Evolutionary conservation across 805 yeast genomes (phyloP), one percentile per base, ranked within the genome.

Genomic region (Zygosaccharomyces lentus): DNA sequence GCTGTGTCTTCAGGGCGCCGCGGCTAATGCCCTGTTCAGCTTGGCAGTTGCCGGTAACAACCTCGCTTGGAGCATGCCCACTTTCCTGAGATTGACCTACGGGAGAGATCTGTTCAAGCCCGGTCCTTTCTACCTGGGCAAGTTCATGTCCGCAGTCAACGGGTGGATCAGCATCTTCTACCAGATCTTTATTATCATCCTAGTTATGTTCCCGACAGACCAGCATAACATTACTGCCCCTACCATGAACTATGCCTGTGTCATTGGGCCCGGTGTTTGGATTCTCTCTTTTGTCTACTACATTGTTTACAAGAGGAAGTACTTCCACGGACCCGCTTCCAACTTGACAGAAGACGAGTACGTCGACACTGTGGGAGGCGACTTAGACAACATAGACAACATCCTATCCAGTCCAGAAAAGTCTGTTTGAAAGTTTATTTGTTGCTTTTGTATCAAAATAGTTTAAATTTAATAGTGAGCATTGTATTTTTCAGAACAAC

Each of bases 211-310:
- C 69, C 91, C 93, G 25, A 43, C 58, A 29, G 66, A 74, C 15
- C 63, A 63, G 41, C 51, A 53, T 26, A 51, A 50, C n/a, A 55
- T 64, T 4, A 49, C 54, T 9, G 69, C 69, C 46, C 63, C 65
- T 0, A 65, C 76, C 4, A 84, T 85, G 93, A 85, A 85, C 64
- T 85, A 84, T 59, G 78, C 88, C 1, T 74, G 76, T 57, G 87
- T 79, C 3, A 78, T 84, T 48, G 82, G 79, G 31, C 77, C 78
- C 21, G 81, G 80, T 23, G 72, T 76, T 12, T 80, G 87, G 84
- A 49, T 77, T 3, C 67, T 80, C 16, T 70, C 84, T 0, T 58
- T 74, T 49, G 41, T 73, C 0, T 82, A 81, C 57, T 82, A 76
- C 65, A 71, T 61, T 41, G 58, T 70, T 2, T 73, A 74, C 57